Base-by-base conservation (phyloP, 1,284 basidiomycete genomes). In the Naganishia cerealis region DNA sequence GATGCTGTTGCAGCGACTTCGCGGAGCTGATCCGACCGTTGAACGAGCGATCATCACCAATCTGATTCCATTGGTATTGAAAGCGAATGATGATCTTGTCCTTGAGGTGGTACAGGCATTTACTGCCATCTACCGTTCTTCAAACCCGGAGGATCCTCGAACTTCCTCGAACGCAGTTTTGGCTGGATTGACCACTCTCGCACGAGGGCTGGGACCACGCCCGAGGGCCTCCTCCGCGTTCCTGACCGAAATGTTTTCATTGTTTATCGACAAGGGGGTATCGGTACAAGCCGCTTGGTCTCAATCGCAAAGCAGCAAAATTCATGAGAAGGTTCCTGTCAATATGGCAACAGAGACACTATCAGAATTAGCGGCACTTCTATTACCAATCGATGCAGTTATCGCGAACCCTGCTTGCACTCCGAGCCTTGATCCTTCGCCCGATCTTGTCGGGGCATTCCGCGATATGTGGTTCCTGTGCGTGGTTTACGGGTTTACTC, bases 381-480 rank as follows among this genome's bases (percentile, higher is more conserved):
- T 97, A 38, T 87, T 95, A 18, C 91, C 93, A 1, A 92, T 99
- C 68, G 92, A 95, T 73, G 89, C 91, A 0, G 84, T 97, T 12
- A 84, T 99, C n/a, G 82, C 85, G 43, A 53, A 70, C 52, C 42
- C 67, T 24, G 57, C 46, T 36, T 69, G 46, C 29, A 40, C 54
- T 26, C 52, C 53, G 16, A 36, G 53, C 54, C 71, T 82, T 15
- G 79, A 85, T 43, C 78, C 88, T 21, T 84, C 87, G 2, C 76
- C 86, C 1, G 88, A 88, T 55, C 78, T 91, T n/a, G 88, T 91
- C 4, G 84, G 87, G 4, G 83, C 92, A 21, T 99, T 97, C 85
- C 87, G 94, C 57, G 94, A 93, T 77, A 85, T 94, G 81, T 99
- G 95, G 95, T 92, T 96, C 80, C 81, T 97, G 15, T 92, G 91